phyloP scores from a whole-genome alignment of 2,329 filamentous ascomycete species.

The Aureobasidium sp. region DNA sequence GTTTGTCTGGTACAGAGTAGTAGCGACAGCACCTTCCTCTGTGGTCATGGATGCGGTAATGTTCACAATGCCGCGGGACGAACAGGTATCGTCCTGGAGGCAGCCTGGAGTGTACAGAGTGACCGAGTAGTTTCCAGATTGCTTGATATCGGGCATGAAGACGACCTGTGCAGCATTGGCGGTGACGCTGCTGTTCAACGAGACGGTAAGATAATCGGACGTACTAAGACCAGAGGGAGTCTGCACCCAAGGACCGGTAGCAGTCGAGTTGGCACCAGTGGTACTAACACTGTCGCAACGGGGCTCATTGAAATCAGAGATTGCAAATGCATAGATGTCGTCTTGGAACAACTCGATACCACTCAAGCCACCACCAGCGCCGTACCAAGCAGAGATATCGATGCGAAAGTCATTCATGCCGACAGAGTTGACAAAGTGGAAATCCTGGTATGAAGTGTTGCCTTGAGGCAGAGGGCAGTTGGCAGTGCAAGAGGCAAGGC shows the following conservation, averaged over 20 bases:
- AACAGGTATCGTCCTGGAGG: conserved; percentile 67
- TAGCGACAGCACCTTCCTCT: conserved; percentile 44
- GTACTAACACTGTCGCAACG: conserved; percentile 59
- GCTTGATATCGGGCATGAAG: conserved; percentile 74
- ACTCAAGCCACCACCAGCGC: conserved; percentile 71
- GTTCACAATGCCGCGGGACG: conserved; percentile 68
- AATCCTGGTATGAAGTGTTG: conserved; percentile 72
- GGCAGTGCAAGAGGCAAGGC: conserved; percentile 65
- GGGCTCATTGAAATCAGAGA: conserved; percentile 83
- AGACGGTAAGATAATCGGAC: conserved; percentile 68
- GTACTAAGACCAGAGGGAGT: conserved; percentile 60
- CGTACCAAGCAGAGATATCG: conserved; percentile 82
- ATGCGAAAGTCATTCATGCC: conserved; percentile 83
- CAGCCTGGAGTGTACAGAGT: conserved; percentile 92
- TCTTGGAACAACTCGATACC: conserved; percentile 83
- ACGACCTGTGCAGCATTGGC: conserved; percentile 59
- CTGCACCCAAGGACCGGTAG: conserved; percentile 65
- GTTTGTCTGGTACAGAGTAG: conserved; percentile 78
- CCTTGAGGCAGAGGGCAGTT: conserved; percentile 71
- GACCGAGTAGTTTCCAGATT: conserved; percentile 86
- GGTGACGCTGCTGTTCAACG: conserved; percentile 39
- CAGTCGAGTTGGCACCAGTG: conserved; percentile 55
- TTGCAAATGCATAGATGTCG: conserved; percentile 61
- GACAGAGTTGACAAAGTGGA: conserved; percentile 77
- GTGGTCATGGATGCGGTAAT: conserved; percentile 62